A percentile compares a stretch with the other conserved stretches of the same genome.
Conservation (phyloP, 2,329 filamentous ascomycete species). For the Fusarium mangiferae region DNA sequence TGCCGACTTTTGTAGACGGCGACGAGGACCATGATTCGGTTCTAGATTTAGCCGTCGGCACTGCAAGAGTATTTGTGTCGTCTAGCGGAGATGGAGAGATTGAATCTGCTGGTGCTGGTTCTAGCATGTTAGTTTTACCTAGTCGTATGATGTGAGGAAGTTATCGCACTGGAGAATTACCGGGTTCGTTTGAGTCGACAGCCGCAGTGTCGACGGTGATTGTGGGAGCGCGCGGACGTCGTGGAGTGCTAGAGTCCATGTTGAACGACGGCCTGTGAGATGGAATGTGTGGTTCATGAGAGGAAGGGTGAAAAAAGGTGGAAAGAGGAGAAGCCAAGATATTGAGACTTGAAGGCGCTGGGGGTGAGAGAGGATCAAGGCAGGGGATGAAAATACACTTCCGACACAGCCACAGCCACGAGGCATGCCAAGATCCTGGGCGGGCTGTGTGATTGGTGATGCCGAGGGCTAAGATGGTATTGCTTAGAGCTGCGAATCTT, state of each 20-base stretch:
- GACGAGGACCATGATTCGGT: conserved; percentile 33
- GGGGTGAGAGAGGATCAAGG: neutral
- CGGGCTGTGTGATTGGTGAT: conserved; percentile 12
- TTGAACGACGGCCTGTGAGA: neutral
- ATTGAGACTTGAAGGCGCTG: neutral
- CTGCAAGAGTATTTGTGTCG: conserved; percentile 30
- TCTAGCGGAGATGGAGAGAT: conserved; percentile 28
- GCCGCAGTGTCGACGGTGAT: conserved; percentile 38
- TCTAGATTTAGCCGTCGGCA: conserved; percentile 21
- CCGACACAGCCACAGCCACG: conserved; percentile 32
- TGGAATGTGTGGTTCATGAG: neutral
- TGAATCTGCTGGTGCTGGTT: conserved; percentile 16
- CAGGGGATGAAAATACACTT: conserved; percentile 24
- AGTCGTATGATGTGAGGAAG: neutral
- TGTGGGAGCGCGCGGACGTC: conserved; percentile 32
- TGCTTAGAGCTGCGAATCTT: conserved; percentile 1
- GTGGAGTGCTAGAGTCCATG: conserved; percentile 27
- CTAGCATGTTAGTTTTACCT: neutral
- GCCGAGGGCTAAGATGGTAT: neutral
- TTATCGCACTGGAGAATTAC: conserved; percentile 37
- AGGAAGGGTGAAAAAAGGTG: neutral
- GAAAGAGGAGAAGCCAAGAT: conserved; percentile 24
- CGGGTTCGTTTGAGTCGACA: conserved; percentile 29
- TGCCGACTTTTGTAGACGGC: conserved; percentile 33
- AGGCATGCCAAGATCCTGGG: conserved; percentile 11